Percentiles rank a stretch among this genome's conserved stretches.
phyloP scores from a whole-genome alignment of 2,329 filamentous ascomycete species.

The Cordyceps tenuipes region DNA sequence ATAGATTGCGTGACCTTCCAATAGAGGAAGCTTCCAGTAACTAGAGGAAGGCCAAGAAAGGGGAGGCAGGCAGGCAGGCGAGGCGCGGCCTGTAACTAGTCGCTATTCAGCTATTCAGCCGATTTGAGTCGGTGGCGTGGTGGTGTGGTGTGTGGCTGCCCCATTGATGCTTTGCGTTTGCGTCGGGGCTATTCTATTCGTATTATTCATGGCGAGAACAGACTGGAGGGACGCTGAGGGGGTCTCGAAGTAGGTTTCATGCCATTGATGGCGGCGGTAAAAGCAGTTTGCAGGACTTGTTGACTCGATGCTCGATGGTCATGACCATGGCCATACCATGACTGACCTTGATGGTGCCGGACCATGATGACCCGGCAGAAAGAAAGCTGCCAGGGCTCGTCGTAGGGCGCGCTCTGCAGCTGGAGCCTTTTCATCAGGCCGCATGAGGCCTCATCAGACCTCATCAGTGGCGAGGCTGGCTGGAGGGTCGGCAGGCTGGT shows the following conservation, averaged over 20 bases:
- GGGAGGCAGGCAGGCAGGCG: no score
- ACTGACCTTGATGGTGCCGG: not conserved
- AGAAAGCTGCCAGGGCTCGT: not conserved
- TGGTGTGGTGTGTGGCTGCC: not conserved
- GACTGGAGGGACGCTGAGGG: not conserved
- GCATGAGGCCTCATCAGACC: no score
- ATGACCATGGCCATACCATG: no score
- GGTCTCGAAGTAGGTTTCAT: not conserved
- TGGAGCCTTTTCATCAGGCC: no score
- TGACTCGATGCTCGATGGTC: not conserved
- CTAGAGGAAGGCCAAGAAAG: constrained; percentile 3
- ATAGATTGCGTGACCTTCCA: not conserved
- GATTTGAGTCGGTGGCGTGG: not conserved
- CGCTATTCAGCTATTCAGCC: not conserved
- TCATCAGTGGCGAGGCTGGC: not conserved
- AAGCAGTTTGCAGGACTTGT: no score
- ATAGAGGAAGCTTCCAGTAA: constrained; percentile 8
- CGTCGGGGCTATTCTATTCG: no score
- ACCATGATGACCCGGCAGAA: not conserved
- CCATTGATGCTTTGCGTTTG: not conserved
- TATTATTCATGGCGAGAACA: not conserved
- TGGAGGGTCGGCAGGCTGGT: not conserved
- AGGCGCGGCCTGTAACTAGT: not conserved
- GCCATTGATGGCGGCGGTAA: not conserved
- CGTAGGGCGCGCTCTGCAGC: not conserved